Conservation (phyloP, 2,329 filamentous ascomycete genomes). For the Aspergillus aculeatinus region DNA sequence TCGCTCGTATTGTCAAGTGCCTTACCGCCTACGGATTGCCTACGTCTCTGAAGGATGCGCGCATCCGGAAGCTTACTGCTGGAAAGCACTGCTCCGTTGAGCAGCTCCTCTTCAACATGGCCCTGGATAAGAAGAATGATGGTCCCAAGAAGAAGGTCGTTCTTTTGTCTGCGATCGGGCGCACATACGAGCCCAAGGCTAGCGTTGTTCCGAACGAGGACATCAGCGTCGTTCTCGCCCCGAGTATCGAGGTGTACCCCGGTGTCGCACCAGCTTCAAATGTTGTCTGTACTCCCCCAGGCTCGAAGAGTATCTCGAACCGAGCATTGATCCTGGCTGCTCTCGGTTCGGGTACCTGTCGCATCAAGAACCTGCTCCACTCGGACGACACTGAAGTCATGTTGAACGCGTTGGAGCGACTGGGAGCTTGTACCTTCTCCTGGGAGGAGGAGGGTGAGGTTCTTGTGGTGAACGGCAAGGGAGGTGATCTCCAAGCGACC, state of each 20-base stretch:
- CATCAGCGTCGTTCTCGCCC: slow-evolving; percentile 79
- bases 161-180: slow-evolving; percentile 83
- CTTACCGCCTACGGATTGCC: slow-evolving; percentile 92
- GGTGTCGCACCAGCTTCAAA: slow-evolving; percentile 65
- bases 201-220: slow-evolving; percentile 84
- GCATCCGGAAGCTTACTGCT: slow-evolving; percentile 76
- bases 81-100: slow-evolving; percentile 87
- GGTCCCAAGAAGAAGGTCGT: slow-evolving; percentile 95
- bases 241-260: slow-evolving; percentile 71
- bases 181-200: slow-evolving; percentile 81
- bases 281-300: slow-evolving; percentile 80
- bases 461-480: slow-evolving; percentile 83
- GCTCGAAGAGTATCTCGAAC: slow-evolving; percentile 97
- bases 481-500: slow-evolving; percentile 78
- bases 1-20: slow-evolving; percentile 87
- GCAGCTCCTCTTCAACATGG: slow-evolving; percentile 86
- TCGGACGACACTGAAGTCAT: slow-evolving; percentile 98
- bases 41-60: slow-evolving; percentile 78
- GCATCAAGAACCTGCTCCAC: slow-evolving; percentile 87
- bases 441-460: slow-evolving; percentile 96
- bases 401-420: slow-evolving; percentile 82
- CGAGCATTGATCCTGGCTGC: slow-evolving; percentile 91
- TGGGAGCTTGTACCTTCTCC: slow-evolving; percentile 82
- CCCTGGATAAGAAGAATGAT: slow-evolving; percentile 97
- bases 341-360: slow-evolving; percentile 79